These are phyloP conservation scores for Calocybe gambosa DNA, from an alignment of 1,284 basidiomycete genomes.

Conservation along the genomic window DNA sequence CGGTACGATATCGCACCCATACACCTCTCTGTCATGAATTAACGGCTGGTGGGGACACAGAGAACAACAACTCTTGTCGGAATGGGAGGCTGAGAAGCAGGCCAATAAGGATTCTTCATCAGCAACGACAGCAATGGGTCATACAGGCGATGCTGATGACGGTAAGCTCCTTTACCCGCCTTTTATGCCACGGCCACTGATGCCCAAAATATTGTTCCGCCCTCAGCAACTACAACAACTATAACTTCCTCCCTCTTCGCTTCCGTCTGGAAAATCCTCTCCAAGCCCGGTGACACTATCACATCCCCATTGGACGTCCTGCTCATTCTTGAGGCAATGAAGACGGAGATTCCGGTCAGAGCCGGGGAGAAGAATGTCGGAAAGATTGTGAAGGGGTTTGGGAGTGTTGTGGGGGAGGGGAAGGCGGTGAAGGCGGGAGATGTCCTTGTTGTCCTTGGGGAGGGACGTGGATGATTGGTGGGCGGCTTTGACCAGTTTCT, in stretches of 20 bases:
- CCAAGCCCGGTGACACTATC: constrained; percentile 37
- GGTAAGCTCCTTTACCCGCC: background rate
- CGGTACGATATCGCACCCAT: no score
- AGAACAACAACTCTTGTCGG: constrained; percentile 25
- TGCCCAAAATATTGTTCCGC: background rate
- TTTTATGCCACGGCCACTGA: background rate
- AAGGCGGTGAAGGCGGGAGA: constrained; percentile 39
- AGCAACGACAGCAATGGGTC: no score
- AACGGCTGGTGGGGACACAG: no score
- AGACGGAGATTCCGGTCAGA: constrained; percentile 53
- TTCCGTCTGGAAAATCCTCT: constrained; percentile 52
- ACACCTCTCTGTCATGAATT: no score
- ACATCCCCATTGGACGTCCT: constrained; percentile 41
- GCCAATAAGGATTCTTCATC: background rate
- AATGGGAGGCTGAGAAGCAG: constrained; percentile 28
- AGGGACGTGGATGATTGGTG: no score
- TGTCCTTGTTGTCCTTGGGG: constrained; percentile 31
- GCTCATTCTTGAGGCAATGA: constrained; percentile 67
- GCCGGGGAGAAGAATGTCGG: constrained; percentile 43
- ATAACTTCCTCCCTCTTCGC: constrained; percentile 46
- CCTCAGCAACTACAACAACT: constrained; percentile 1
- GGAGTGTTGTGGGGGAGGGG: constrained; percentile 36
- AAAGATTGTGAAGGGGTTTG: constrained; percentile 34
- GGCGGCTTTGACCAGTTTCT: no score
- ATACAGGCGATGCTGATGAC: background rate